phyloP scores from a whole-genome alignment of 2,329 filamentous ascomycete genomes.

The Catunica adiposa region DNA sequence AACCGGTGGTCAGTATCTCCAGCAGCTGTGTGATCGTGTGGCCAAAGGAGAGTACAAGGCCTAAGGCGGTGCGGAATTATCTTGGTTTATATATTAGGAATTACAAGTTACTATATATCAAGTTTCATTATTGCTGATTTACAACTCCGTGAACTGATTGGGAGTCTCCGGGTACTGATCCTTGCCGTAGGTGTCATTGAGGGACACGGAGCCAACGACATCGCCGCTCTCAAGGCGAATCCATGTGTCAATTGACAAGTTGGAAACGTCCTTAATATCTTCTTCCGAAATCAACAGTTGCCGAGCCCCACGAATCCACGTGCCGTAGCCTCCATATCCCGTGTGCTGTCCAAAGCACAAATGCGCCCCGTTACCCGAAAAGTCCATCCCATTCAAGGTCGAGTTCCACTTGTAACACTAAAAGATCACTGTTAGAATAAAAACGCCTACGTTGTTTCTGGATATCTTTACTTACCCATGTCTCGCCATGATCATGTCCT shows the following conservation, averaged over 20 bases:
- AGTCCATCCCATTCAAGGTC: background rate
- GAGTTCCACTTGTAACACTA: background rate
- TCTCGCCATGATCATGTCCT: slow-evolving; percentile 40
- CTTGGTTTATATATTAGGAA: background rate
- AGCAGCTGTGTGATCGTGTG: slow-evolving; percentile 29
- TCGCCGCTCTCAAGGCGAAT: slow-evolving; percentile 41
- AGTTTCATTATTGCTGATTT: background rate
- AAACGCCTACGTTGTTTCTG: background rate
- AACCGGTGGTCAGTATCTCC: slow-evolving; percentile 44
- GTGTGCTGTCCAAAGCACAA: slow-evolving; percentile 47
- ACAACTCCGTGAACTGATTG: background rate
- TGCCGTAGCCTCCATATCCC: slow-evolving; percentile 54
- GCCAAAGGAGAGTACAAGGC: slow-evolving; percentile 21
- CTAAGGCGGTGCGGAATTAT: background rate
- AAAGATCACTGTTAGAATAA: background rate
- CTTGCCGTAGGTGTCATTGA: slow-evolving; percentile 43
- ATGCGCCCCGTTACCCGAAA: background rate
- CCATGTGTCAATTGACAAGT: slow-evolving; percentile 34
- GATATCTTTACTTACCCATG: slow-evolving; percentile 24
- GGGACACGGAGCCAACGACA: slow-evolving; percentile 32
- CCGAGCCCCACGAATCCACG: slow-evolving; percentile 43
- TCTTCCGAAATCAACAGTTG: slow-evolving; percentile 26
- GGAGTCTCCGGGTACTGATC: slow-evolving; percentile 31
- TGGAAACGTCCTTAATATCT: slow-evolving; percentile 20
- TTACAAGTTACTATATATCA: background rate